Percentiles rank a stretch among this genome's conserved stretches.
phyloP scores from a whole-genome alignment of 2,329 filamentous ascomycete species.

The Penicillium aurantiogriseum region DNA sequence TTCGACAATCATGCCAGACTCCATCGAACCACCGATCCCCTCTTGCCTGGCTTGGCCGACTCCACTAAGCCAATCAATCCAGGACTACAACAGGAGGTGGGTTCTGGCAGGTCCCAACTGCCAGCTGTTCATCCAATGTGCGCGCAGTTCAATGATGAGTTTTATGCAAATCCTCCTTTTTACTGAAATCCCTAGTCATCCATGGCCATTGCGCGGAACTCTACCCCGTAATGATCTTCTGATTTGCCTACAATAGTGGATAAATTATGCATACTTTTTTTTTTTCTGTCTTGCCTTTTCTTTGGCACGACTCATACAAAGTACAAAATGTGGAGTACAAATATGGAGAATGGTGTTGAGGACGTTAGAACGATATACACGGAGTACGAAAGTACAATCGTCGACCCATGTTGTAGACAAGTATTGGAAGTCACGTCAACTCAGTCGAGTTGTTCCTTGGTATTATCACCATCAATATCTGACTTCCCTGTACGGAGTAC shows the following conservation, averaged over 20 bases:
- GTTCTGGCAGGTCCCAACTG: background rate
- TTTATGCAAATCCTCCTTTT: background rate
- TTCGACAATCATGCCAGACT: background rate
- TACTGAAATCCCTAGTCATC: background rate
- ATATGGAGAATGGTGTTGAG: background rate
- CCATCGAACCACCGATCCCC: slow-evolving; percentile 3
- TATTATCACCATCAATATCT: background rate
- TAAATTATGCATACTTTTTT: background rate
- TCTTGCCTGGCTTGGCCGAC: background rate
- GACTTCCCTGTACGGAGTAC: background rate
- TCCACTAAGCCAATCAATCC: background rate
- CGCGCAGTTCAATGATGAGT: background rate
- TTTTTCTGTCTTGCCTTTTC: background rate
- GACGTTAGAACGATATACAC: background rate
- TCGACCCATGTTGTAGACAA: background rate
- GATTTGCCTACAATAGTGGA: background rate
- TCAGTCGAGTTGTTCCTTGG: background rate
- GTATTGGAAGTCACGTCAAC: background rate
- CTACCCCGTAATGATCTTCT: background rate
- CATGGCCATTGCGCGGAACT: background rate
- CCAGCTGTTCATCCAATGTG: background rate
- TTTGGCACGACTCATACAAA: too few species aligned
- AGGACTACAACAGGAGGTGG: background rate
- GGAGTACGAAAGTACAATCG: background rate
- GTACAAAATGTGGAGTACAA: background rate